These are phyloP conservation scores for Alternaria conjuncta DNA, from an alignment of 2,329 filamentous ascomycete genomes.

Conservation along the genomic window DNA sequence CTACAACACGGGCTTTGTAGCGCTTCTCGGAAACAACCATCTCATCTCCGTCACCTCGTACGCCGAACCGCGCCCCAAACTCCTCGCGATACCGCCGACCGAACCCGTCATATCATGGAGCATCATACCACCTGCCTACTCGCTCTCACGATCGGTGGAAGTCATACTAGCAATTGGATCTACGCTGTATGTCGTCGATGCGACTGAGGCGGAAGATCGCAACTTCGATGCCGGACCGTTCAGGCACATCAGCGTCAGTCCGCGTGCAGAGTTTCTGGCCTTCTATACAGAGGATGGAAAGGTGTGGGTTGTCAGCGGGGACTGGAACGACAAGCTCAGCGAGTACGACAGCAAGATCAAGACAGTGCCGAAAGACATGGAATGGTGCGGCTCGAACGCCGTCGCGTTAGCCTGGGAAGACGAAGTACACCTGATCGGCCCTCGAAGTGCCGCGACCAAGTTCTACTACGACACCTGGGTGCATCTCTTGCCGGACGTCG, in stretches of 20 bases:
- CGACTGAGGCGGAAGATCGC: constrained; percentile 87
- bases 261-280: constrained; percentile 86
- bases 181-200: constrained; percentile 86
- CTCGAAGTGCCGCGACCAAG: constrained; percentile 74
- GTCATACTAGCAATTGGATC: constrained; percentile 83
- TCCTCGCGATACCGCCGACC: constrained; percentile 77
- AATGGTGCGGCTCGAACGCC: constrained; percentile 97
- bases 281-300: constrained; percentile 84
- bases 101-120: constrained; percentile 87
- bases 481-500: constrained; percentile 84
- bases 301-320: constrained; percentile 90
- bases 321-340: constrained; percentile 90
- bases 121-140: constrained; percentile 84
- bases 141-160: constrained; percentile 90
- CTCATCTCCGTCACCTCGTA: constrained; percentile 88
- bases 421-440: constrained; percentile 91
- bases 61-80: constrained; percentile 84
- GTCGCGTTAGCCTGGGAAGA: constrained; percentile 97
- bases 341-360: constrained; percentile 89
- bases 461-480: constrained; percentile 93
- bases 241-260: constrained; percentile 86
- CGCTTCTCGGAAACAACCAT: constrained; percentile 85
- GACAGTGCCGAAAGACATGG: constrained; percentile 83
- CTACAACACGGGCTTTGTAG: constrained; percentile 91
- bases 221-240: constrained; percentile 92